Percentiles rank a stretch among this genome's conserved stretches.
phyloP scores from a whole-genome alignment of 1,139 yeast species.

The Lodderomyces margitis region DNA sequence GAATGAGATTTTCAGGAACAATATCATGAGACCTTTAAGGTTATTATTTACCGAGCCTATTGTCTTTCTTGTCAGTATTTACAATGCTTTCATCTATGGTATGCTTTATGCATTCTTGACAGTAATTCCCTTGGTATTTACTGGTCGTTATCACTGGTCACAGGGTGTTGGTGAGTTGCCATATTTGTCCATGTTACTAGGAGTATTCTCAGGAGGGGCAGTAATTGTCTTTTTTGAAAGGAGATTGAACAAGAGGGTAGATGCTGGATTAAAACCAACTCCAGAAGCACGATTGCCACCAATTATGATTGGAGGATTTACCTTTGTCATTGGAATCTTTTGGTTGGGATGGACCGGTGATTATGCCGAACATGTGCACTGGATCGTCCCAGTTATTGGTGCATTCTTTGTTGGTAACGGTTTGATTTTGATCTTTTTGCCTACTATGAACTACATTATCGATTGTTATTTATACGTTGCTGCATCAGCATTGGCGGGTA shows the following conservation, averaged over 20 bases:
- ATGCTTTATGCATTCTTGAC: conserved; percentile 72
- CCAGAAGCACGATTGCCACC: conserved; percentile 82
- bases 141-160: conserved; percentile 52
- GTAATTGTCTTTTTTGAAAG: conserved; percentile 27
- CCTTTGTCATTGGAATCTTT: conserved; percentile 73
- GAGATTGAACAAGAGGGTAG: conserved; percentile 19
- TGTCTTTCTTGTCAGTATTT: conserved; percentile 61
- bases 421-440: conserved; percentile 68
- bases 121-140: conserved; percentile 75
- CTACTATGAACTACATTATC: conserved; percentile 74
- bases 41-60: conserved; percentile 76
- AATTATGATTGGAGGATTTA: conserved; percentile 64
- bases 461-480: conserved; percentile 78
- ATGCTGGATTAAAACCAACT: conserved; percentile 55
- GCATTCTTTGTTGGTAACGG: conserved; percentile 75
- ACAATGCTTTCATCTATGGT: conserved; percentile 84
- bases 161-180: conserved; percentile 60
- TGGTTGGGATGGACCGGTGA: conserved; percentile 89
- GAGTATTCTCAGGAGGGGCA: conserved; percentile 57
- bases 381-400: conserved; percentile 80
- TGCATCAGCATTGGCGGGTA: conserved; percentile 88
- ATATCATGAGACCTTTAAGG: conserved; percentile 63
- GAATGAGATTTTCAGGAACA: conserved; percentile 65
- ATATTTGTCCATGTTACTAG: conserved; percentile 57
- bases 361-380: conserved; percentile 63